Conservation (phyloP, 305 asterid genomes). For the Lippia alba region DNA sequence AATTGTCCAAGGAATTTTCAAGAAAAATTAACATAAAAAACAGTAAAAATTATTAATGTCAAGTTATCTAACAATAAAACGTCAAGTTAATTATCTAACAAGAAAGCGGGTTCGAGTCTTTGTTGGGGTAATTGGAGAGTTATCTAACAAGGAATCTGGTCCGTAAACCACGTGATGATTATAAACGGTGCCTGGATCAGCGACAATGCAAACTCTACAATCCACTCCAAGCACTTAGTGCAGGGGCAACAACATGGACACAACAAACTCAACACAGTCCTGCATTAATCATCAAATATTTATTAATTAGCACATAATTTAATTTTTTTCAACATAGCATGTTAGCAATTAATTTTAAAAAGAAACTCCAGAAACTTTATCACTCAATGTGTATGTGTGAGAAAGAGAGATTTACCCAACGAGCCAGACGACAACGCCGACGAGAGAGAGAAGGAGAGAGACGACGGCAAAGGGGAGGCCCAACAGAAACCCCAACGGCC, state of each 20-base stretch:
- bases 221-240: slow-evolving; percentile 46
- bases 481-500: slow-evolving; percentile 74
- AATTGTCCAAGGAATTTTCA: no score
- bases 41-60: neutral
- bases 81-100: no score
- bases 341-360: no score
- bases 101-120: no score
- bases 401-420: slow-evolving; percentile 58
- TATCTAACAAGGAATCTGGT: slow-evolving; percentile 50
- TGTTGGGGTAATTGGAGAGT: no score
- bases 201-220: slow-evolving; percentile 56
- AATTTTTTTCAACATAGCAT: no score
- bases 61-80: slow-evolving; percentile 47
- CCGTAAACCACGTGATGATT: slow-evolving; percentile 70
- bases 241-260: slow-evolving; percentile 68
- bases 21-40: no score
- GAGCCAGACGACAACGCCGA: slow-evolving; percentile 77
- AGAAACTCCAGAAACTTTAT: no score
- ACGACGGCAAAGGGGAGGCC: slow-evolving; percentile 83
- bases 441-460: slow-evolving; percentile 64
- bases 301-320: no score
- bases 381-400: no score
- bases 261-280: slow-evolving; percentile 60
- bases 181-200: slow-evolving; percentile 73
- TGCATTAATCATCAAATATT: no score